Evolutionary conservation across 148 eudicot genomes (phyloP).

Genomic region (Cornus suecica): DNA sequence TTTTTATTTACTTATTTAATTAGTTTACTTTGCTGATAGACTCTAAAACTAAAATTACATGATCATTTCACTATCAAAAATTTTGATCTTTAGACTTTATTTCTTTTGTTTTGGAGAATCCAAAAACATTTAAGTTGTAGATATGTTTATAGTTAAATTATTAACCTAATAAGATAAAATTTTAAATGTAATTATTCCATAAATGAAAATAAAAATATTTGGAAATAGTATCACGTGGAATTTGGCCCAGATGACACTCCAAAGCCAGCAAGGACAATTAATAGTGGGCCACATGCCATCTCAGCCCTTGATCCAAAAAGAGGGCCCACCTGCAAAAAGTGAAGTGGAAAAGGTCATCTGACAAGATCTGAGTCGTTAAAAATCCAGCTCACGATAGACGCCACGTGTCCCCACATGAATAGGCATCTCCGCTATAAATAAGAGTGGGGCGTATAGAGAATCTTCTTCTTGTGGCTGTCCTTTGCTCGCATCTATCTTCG

Average conservation of each 20-base stretch:
- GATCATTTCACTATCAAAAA: too few species aligned
- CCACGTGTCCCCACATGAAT: constrained; percentile 13
- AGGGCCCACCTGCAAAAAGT: constrained; percentile 18
- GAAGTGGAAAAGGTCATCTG: constrained; percentile 8
- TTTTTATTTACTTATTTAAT: too few species aligned
- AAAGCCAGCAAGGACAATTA: neutral
- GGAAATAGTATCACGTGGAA: neutral
- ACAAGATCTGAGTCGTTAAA: neutral
- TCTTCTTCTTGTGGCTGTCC: constrained; percentile 14
- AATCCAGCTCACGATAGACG: neutral
- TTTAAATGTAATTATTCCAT: too few species aligned
- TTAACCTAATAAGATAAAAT: too few species aligned
- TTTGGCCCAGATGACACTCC: neutral
- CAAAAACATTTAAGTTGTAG: too few species aligned
- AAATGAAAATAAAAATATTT: too few species aligned
- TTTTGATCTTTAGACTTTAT: too few species aligned
- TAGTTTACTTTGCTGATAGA: too few species aligned
- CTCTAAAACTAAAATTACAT: too few species aligned
- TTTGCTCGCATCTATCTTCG: neutral
- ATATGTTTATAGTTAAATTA: too few species aligned
- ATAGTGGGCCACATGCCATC: neutral
- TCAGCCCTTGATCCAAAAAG: neutral
- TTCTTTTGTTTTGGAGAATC: too few species aligned
- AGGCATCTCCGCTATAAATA: neutral
- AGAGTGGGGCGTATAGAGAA: neutral